These are phyloP conservation scores for Funneliformis caledonium DNA, from an alignment of 371 early-diverging fungal species.

Conservation along the genomic window DNA sequence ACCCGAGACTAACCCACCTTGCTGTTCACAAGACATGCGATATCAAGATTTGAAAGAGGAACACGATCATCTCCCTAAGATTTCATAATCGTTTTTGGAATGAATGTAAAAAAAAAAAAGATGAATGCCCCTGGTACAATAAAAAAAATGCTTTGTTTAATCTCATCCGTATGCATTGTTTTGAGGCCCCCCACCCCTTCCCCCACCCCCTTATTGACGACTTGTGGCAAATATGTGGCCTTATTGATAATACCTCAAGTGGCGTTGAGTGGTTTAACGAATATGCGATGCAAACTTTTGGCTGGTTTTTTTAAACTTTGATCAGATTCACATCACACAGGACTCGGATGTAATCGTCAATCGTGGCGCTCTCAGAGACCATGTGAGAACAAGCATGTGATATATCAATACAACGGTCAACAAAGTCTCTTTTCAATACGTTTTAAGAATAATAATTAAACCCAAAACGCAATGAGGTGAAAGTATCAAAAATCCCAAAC, in stretches of 20 bases:
- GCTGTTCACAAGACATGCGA: no score
- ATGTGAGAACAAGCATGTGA: neutral
- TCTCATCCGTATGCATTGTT: no score
- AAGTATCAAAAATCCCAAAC: neutral
- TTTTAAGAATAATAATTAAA: neutral
- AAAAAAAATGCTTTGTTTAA: no score
- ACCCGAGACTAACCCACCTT: neutral
- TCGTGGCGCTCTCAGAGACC: neutral
- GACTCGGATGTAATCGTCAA: neutral
- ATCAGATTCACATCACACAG: no score
- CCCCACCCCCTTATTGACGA: no score
- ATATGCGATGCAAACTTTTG: neutral
- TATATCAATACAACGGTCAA: neutral
- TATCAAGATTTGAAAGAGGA: neutral
- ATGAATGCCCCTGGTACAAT: no score
- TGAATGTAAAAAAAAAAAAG: neutral
- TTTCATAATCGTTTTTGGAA: neutral
- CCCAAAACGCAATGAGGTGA: neutral
- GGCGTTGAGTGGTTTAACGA: neutral
- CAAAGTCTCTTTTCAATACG: neutral
- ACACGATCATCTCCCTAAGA: neutral
- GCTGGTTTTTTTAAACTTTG: neutral
- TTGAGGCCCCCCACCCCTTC: no score
- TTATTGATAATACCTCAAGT: neutral
- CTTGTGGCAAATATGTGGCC: neutral